These are phyloP conservation scores for Ustilago hordei DNA, from an alignment of 1,284 basidiomycete genomes.

Conservation along the genomic window DNA sequence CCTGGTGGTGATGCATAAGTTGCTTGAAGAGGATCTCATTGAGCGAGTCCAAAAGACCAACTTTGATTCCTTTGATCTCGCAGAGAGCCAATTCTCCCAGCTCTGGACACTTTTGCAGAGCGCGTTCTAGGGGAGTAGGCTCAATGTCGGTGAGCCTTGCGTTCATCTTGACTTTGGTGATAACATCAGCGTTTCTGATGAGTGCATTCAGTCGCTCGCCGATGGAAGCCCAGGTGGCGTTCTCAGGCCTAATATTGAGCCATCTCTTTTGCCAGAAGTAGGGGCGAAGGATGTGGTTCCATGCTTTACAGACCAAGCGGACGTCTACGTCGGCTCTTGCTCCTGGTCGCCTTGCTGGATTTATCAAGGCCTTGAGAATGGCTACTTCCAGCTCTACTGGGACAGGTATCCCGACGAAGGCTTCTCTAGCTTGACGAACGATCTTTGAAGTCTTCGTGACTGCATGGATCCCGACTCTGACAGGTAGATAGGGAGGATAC, in stretches of 20 bases:
- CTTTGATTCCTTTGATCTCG: conserved; percentile 2
- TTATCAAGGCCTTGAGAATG: background rate
- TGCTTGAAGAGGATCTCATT: conserved; percentile 26
- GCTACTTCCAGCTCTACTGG: conserved; percentile 10
- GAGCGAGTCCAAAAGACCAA: conserved; percentile 21
- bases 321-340: background rate
- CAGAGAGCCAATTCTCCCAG: background rate
- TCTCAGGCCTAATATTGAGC: conserved; percentile 18
- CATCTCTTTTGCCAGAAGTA: conserved; percentile 25
- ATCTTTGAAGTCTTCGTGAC: conserved; percentile 1
- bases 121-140: conserved; percentile 9
- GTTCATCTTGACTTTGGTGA: conserved; percentile 26
- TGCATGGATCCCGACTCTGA: background rate
- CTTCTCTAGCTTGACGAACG: background rate
- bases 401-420: background rate
- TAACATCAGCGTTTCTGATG: conserved; percentile 1
- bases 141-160: conserved; percentile 18
- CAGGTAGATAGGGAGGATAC: conserved; percentile 9
- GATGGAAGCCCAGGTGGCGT: conserved; percentile 5
- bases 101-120: conserved; percentile 15
- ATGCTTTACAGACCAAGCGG: conserved; percentile 28
- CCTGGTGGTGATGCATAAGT: conserved; percentile 15
- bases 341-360: background rate
- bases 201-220: conserved; percentile 12
- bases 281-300: conserved; percentile 6